These are phyloP conservation scores for Eimeria zaria DNA, from an alignment of 169 alveolate species.

Conservation along the genomic window DNA sequence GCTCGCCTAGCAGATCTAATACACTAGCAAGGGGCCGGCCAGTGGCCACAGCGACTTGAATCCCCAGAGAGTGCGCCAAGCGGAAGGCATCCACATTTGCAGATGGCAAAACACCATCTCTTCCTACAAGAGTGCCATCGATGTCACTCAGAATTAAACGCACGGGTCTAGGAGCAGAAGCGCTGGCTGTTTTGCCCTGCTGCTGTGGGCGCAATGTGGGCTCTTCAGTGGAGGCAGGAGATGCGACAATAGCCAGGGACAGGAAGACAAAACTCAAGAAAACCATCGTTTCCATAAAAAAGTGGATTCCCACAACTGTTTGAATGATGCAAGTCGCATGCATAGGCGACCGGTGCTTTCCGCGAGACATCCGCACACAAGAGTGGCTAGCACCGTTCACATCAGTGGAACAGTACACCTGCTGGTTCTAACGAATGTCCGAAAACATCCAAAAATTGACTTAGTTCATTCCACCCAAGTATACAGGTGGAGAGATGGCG, in stretches of 20 bases:
- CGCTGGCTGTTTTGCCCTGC: background rate
- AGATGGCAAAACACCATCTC: background rate
- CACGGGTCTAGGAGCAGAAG: background rate
- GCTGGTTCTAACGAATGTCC: too few relatives aligned
- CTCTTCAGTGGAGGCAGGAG: background rate
- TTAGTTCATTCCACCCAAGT: too few relatives aligned
- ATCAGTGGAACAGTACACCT: too few relatives aligned
- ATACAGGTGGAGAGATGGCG: too few relatives aligned
- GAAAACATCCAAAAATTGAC: too few relatives aligned
- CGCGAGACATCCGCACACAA: too few relatives aligned
- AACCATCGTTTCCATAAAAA: background rate
- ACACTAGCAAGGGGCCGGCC: constrained; percentile 19
- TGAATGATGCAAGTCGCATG: background rate
- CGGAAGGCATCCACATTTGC: constrained; percentile 5
- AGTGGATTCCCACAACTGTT: background rate
- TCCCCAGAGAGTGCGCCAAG: constrained; percentile 14
- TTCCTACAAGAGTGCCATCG: constrained; percentile 32
- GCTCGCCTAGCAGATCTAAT: background rate
- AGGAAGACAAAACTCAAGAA: background rate
- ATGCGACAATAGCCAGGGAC: background rate
- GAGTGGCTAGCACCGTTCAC: too few relatives aligned
- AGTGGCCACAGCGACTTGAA: constrained; percentile 6
- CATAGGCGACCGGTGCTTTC: background rate
- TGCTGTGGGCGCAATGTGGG: background rate
- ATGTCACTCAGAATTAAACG: constrained; percentile 2